Percentiles rank a stretch among this genome's conserved stretches.
phyloP scores from a whole-genome alignment of 305 asterid genomes.

The Solanum hybrid region DNA sequence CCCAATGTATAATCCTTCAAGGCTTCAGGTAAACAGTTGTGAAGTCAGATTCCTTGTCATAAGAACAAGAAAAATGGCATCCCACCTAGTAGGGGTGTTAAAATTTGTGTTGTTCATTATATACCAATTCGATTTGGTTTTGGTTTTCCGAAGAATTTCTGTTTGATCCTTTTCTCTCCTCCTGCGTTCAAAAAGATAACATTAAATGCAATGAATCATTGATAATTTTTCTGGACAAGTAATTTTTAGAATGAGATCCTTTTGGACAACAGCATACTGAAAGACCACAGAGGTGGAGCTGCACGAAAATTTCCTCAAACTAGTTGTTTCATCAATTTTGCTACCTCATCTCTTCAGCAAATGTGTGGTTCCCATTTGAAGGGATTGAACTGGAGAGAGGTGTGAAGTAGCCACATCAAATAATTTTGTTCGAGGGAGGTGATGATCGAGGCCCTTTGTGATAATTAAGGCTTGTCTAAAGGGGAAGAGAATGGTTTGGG shows the following conservation, averaged over 20 bases:
- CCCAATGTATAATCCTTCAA: conserved; percentile 95
- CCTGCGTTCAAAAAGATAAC: not conserved
- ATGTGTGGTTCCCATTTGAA: not conserved
- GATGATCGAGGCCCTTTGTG: not conserved
- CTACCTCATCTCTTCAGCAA: not conserved
- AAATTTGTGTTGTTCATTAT: not conserved
- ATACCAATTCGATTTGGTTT: not conserved
- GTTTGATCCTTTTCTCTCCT: not conserved
- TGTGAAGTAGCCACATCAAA: not conserved
- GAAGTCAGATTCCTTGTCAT: not conserved
- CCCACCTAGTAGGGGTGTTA: not conserved
- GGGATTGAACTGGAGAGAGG: not conserved
- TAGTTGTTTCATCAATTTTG: not conserved
- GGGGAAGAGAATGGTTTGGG: not conserved
- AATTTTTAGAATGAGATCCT: not conserved
- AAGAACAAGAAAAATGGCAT: not conserved
- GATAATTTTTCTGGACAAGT: not conserved
- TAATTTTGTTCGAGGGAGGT: not conserved
- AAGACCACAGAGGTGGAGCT: not conserved
- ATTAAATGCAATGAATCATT: not conserved
- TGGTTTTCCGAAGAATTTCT: not conserved
- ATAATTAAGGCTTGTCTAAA: not conserved
- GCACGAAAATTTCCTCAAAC: not conserved
- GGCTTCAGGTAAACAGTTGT: conserved; percentile 63
- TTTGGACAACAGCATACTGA: not conserved